Evolutionary conservation across 805 yeast genomes (phyloP).

Genomic region (Schizosaccharomyces cryophilus): DNA sequence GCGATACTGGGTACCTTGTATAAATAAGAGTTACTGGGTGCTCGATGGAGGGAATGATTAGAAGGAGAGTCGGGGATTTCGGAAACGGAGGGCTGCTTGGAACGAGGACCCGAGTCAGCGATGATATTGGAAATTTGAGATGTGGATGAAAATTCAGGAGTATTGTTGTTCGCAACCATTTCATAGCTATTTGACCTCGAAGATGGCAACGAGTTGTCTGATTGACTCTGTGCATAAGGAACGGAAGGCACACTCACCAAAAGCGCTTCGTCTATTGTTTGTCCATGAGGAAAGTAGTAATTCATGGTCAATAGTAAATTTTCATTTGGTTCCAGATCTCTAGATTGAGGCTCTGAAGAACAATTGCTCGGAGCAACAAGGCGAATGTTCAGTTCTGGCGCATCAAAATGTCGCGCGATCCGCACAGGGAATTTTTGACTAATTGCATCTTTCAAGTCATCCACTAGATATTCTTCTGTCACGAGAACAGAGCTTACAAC

Average conservation of each 20-base stretch:
- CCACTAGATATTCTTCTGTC: slow-evolving; percentile 14
- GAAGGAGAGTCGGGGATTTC: neutral
- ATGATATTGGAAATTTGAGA: neutral
- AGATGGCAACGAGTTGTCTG: neutral
- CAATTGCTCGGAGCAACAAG: neutral
- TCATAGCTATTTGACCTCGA: neutral
- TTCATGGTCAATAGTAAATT: slow-evolving; percentile 35
- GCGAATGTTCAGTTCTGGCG: slow-evolving; percentile 29
- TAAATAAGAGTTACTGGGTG: neutral
- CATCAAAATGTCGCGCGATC: slow-evolving; percentile 34
- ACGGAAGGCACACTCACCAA: slow-evolving; percentile 25
- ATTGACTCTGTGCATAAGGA: neutral
- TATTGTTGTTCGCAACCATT: neutral
- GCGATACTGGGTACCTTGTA: neutral
- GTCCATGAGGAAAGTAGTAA: slow-evolving; percentile 37
- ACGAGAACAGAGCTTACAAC: neutral
- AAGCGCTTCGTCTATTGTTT: slow-evolving; percentile 40
- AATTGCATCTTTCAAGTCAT: slow-evolving; percentile 51
- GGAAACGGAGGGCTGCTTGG: neutral
- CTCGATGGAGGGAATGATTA: neutral
- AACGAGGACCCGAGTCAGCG: neutral
- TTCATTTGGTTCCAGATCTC: slow-evolving; percentile 29
- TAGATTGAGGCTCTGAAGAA: neutral
- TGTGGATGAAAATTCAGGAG: neutral
- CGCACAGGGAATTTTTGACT: slow-evolving; percentile 43